Conservation (phyloP, 306 rosid species). For the Astragalus membranaceus region DNA sequence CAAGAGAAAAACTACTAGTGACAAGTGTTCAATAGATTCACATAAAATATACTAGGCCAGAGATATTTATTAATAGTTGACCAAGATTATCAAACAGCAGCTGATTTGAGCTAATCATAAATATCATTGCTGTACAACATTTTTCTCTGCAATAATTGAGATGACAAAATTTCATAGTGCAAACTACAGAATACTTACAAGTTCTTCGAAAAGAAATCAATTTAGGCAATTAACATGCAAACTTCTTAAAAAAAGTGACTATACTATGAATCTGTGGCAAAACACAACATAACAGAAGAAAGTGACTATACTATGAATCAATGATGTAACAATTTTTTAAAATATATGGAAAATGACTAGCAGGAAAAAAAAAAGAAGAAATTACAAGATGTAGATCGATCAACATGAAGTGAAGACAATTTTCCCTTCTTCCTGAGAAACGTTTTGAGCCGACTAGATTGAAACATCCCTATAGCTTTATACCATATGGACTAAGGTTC, state of each 20-base stretch:
- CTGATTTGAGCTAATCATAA: too few species aligned
- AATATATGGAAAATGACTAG: too few species aligned
- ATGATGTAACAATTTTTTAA: not conserved
- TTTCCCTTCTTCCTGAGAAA: constrained; percentile 74
- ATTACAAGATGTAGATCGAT: constrained; percentile 32
- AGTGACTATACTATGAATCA: not conserved
- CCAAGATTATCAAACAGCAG: not conserved
- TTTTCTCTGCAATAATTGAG: not conserved
- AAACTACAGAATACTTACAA: not conserved
- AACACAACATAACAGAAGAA: not conserved
- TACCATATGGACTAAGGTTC: constrained; percentile 69
- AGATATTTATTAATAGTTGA: too few species aligned
- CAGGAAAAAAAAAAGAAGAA: not conserved
- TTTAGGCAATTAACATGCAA: constrained; percentile 1
- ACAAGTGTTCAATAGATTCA: too few species aligned
- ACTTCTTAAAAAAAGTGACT: not conserved
- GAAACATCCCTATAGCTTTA: constrained; percentile 59
- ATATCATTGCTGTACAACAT: not conserved
- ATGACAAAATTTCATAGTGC: not conserved
- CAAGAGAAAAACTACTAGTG: too few species aligned
- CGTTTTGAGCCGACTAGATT: constrained; percentile 50
- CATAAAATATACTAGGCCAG: too few species aligned
- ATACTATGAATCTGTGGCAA: too few species aligned
- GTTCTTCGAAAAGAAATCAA: constrained; percentile 1
- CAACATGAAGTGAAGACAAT: constrained; percentile 51